Evolutionary conservation across 2,329 filamentous ascomycete genomes (phyloP), one percentile per base, ranked within the genome.

Genomic region (Didymella sp.): DNA sequence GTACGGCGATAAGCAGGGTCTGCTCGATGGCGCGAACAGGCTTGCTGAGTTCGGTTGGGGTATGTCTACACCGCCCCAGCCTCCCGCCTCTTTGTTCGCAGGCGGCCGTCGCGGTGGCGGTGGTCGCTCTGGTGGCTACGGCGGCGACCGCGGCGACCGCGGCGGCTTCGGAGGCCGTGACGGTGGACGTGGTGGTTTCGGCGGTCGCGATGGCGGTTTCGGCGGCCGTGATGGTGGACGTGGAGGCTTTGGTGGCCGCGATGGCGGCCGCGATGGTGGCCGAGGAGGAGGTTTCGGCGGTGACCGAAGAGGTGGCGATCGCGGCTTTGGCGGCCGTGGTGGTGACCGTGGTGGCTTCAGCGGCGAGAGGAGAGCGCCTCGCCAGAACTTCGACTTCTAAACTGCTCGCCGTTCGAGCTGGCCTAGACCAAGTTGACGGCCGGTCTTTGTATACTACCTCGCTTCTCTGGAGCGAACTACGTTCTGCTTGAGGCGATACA

Each of bases 31-130:
- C 9, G 73, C 82, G 25, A 82, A 82, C 60, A 67, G 76, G 45
- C 68, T 80, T 17, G 76, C 79, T 7, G 72, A 76, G 38, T 76
- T 79, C 58, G 81, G 81, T 6, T 84, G 80, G 76, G 78, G 79
- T 6, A 74, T 83, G 68, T 58, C 73, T 4, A 61, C 69, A 22
- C 76, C 79, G 13, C 82, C 81, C 51, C 58, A 48, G 30, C 69
- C 69, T 52, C 75, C 73, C 27, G 54, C 59, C 48, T 72, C 45
- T 22, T 30, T 70, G 24, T 68, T 59, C 22, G 27, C 28, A 9
- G 58, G 62, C 17, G 35, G 63, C 25, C 43, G 65, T 31, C 59
- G 66, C 42, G 47, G 51, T 12, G 19, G 64, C 22, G 38, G 58
- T 38, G 59, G 59, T 5, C 58, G 66, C 25, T 63, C 62, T 31